Evolutionary conservation across 23 red algal species (phyloP), one percentile per base, ranked within the genome.

Genomic region (Agarophyton chilense): DNA sequence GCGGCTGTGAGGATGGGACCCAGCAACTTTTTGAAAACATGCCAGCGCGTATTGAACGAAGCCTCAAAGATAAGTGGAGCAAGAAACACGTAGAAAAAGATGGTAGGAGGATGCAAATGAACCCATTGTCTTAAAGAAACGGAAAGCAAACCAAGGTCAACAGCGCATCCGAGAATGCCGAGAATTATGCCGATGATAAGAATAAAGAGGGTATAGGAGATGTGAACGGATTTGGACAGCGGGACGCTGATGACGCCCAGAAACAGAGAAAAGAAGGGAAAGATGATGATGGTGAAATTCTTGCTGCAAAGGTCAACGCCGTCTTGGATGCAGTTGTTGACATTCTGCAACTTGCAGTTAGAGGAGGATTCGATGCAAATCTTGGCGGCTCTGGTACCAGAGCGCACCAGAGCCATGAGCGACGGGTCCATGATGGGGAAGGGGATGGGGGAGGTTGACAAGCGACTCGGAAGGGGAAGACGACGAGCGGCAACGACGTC

Each of bases 1-100:
- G 92, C 92, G 52, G 92, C 87, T n/a, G 81, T 72, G 43, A 93
- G 77, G 11, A 98, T 79, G n/a, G 92, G 92, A 0, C 61, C 72
- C 19, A 98, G 65, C 31, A 95, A 82, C 62, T 86, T 67, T 36
- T 87, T 95, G 84, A 98, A 94, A 4, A 94, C 87, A 70, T 88
- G 86, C 92, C 88, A 93, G 14, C 94, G 92, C 41, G 92, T 95
- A 32, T 92, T 95, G 54, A 98, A 92, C 10, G 92, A 90, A 16
- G 92, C 87, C 78, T 98, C 96, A 64, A 98, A 92, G 21, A 98
- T 94, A 49, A 98, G 89, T 12, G 96, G 96, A n/a, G 96, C 81
- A 24, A 98, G 86, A 38, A 98, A 90, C 21, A 92, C 84, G 77
- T 93, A 95, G 78, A 98, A 98, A 39, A 98, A 88, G 18, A 95